Conservation (phyloP, 2,329 filamentous ascomycete genomes). For the Cercospora sp. region DNA sequence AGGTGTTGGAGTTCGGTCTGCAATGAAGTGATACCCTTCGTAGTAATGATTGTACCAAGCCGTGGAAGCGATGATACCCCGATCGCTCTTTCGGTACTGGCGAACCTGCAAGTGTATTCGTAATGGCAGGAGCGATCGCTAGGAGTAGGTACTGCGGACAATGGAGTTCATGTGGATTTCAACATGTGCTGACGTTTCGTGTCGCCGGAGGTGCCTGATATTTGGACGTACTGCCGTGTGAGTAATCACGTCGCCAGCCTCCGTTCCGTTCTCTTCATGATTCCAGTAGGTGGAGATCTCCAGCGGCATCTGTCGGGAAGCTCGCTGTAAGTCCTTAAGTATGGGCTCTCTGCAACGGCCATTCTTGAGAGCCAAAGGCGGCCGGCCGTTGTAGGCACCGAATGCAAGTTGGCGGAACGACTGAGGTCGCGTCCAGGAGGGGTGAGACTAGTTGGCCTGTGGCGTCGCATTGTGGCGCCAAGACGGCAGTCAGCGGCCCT, state of each 20-base stretch:
- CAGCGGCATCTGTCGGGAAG: background rate
- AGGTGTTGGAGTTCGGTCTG: background rate
- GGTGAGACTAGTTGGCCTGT: constrained; percentile 2
- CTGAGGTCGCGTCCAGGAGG: background rate
- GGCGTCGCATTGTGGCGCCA: constrained; percentile 6
- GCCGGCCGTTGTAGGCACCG: background rate
- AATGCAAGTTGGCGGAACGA: background rate
- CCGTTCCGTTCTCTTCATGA: background rate
- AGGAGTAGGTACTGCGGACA: background rate
- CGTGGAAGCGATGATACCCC: constrained; percentile 3
- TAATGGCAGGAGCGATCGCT: background rate
- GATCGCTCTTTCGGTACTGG: constrained; percentile 1
- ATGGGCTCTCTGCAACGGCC: background rate
- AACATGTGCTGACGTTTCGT: background rate
- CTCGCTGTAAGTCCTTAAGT: background rate
- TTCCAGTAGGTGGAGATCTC: background rate
- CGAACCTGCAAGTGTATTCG: background rate
- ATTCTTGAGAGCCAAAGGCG: background rate
- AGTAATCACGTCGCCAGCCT: background rate
- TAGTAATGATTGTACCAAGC: constrained; percentile 2
- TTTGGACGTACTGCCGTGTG: background rate
- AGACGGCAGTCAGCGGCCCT: background rate
- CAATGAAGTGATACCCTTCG: background rate
- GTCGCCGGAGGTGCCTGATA: background rate
- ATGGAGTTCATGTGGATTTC: background rate